Evolutionary conservation across 108 stramenopile species (phyloP), one percentile per base, ranked within the genome.

Genomic region (Nitzschia sp.): DNA sequence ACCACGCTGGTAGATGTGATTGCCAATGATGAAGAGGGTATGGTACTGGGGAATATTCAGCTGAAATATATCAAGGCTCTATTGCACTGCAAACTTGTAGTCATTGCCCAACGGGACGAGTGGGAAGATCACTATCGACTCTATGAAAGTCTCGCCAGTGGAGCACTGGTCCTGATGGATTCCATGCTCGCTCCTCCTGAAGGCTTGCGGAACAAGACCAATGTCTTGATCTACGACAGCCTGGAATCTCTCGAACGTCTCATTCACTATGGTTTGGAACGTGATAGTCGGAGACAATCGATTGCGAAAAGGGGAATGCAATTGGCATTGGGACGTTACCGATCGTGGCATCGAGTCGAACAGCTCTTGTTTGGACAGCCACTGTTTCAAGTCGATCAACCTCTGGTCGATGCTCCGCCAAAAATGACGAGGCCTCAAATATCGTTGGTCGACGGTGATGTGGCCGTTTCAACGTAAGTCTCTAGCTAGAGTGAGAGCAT

Each of bases 61-160:
- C 29, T 32, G 3, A 61, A 56, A 15, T 69, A 65, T 53, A 58
- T 57, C 44, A 8, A 71, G 33, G 73, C 56, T 11, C 9, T 89
- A 57, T 34, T 89, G 53, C 30, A 30, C 19, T 76, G 58, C 52
- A 86, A 86, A 53, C 80, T 89, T 45, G 76, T 89, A 9, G 85
- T 89, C 1, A 57, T 86, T 11, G 60, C 85, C 4, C 88, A 89
- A 64, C 59, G 83, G 19, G 88, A 89, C 62, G 63, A 73, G 48
- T 86, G 85, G 85, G 88, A 89, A 70, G 88, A 82, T 33, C 83
- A 86, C 31, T 80, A 72, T 45, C 78, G 83, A 31, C 52, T 89
- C 23, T 78, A 82, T 65, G 88, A 89, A 66, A 68, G 75, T 0
- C 35, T 89, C 31, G 73, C 74, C 45, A 75, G 78, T 52, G 88